Percentiles rank a stretch among this genome's conserved stretches.
Conservation (phyloP, 2,329 filamentous ascomycete genomes). For the Hymenoscyphus repandus region DNA sequence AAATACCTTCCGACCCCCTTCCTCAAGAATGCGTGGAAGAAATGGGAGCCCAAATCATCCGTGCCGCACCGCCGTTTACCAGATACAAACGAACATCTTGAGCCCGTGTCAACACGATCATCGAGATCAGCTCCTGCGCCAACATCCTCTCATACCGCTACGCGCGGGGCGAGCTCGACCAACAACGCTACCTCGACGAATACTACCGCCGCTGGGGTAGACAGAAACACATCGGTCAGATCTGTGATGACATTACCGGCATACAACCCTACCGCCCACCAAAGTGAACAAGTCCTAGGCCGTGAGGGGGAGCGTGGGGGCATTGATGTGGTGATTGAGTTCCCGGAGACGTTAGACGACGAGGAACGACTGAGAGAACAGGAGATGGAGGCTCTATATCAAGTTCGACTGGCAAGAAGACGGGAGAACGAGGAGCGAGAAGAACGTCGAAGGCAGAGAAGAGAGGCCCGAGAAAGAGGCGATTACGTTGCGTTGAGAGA, state of each 20-base stretch:
- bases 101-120: slow-evolving; percentile 30
- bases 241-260: slow-evolving; percentile 92
- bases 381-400: slow-evolving; percentile 90
- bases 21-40: slow-evolving; percentile 46
- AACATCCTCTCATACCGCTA: slow-evolving; percentile 8
- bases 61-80: slow-evolving; percentile 17
- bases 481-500: slow-evolving; percentile 66
- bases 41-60: slow-evolving; percentile 37
- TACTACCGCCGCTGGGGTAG: slow-evolving; percentile 43
- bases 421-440: slow-evolving; percentile 73
- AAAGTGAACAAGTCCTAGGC: slow-evolving; percentile 76
- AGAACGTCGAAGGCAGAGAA: slow-evolving; percentile 61
- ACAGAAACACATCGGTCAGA: slow-evolving; percentile 79
- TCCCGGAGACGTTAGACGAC: slow-evolving; percentile 73
- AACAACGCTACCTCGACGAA: too few relatives aligned
- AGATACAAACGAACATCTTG: slow-evolving; percentile 34
- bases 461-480: slow-evolving; percentile 66
- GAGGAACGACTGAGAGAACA: slow-evolving; percentile 74
- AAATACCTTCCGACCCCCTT: slow-evolving; percentile 46
- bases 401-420: slow-evolving; percentile 75
- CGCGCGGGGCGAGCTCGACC: not conserved
- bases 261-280: slow-evolving; percentile 68
- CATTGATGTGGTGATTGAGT: slow-evolving; percentile 84
- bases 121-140: slow-evolving; percentile 10
- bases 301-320: slow-evolving; percentile 88